Evolutionary conservation across 208 protist species (phyloP), one percentile per base, ranked within the genome.

Genomic region (Sergeia podlipaevii): DNA sequence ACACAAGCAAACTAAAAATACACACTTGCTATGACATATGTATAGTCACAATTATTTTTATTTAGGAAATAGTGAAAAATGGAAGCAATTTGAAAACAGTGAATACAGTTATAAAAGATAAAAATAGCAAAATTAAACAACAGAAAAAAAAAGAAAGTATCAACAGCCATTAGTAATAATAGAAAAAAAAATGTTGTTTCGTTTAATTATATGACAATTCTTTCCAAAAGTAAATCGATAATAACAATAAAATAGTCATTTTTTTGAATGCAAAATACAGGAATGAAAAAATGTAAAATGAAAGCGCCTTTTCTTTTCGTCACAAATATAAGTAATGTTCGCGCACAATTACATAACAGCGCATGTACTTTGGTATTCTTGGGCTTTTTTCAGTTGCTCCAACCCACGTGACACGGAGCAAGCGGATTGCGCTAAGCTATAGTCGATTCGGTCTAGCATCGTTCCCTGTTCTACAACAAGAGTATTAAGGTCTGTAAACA

Each of bases 361-460:
- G 55, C 85, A 93, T 10, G 20, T 63, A 18, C 68, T 57, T 37
- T 93, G 86, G 41, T 78, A 70, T 10, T 91, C 74, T 27, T 80
- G 60, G 15, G 89, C 86, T 56, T 96, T 92, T 44, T 85, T 74
- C 4, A 97, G 76, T 52, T 93, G 70, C 2, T 56, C 64, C 6
- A 93, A 69, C 4, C 77, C 85, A 15, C 78, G 71, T 2, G 53
- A 65, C 10, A 89, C 66, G 44, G 78, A 58, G 18, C 55, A 56
- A 3, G 61, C 49, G 4, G 88, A 65, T 43, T 90, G 70, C 51
- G 89, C 76, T 10, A 97, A 61, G 61, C 92, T 96, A 64, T 80
- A 94, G 58, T 97, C 93, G 53, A 97, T 90, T 17, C 93, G 78
- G 53, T 97, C 93, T 8, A 97, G 66, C 51, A 96, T 74, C 0